phyloP scores from a whole-genome alignment of 2,329 filamentous ascomycete genomes.

The Endocalyx cinctus region DNA sequence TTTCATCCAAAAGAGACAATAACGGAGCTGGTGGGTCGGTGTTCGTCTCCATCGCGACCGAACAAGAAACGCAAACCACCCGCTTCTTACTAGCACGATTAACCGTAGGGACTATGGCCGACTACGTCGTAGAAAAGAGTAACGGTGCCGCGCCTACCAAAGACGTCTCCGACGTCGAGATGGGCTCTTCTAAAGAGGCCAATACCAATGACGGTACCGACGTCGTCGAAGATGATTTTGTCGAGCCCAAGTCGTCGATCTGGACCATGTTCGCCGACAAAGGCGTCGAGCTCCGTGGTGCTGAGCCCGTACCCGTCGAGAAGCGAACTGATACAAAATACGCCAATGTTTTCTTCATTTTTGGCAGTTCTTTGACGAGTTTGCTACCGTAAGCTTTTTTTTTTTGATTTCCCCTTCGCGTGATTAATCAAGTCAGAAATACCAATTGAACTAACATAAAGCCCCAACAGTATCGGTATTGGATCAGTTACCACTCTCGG shows the following conservation, averaged over 20 bases:
- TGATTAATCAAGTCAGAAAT: too few species aligned
- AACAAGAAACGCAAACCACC: too few species aligned
- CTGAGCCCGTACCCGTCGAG: constrained; percentile 24
- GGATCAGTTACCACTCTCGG: constrained; percentile 16
- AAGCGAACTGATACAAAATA: constrained; percentile 26
- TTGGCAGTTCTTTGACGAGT: constrained; percentile 26
- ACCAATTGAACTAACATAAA: too few species aligned
- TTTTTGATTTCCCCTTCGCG: too few species aligned
- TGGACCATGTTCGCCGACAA: constrained; percentile 11
- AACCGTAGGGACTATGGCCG: too few species aligned
- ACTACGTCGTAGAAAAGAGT: too few species aligned
- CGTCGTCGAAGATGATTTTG: constrained; percentile 12
- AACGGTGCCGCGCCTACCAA: too few species aligned
- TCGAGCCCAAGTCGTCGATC: constrained; percentile 9
- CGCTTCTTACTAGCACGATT: too few species aligned
- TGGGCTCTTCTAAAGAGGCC: constrained; percentile 6
- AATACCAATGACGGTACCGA: constrained; percentile 6
- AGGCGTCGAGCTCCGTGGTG: constrained; percentile 26
- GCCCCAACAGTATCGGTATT: constrained; percentile 12
- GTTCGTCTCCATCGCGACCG: too few species aligned
- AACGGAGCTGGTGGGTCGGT: too few species aligned
- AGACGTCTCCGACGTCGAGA: constrained; percentile 8
- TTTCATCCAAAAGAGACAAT: too few species aligned
- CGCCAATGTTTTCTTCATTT: constrained; percentile 27
- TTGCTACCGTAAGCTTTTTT: constrained; percentile 23